Evolutionary conservation across 1,284 basidiomycete species (phyloP).

Genomic region (Cutaneotrichosporon sp.): DNA sequence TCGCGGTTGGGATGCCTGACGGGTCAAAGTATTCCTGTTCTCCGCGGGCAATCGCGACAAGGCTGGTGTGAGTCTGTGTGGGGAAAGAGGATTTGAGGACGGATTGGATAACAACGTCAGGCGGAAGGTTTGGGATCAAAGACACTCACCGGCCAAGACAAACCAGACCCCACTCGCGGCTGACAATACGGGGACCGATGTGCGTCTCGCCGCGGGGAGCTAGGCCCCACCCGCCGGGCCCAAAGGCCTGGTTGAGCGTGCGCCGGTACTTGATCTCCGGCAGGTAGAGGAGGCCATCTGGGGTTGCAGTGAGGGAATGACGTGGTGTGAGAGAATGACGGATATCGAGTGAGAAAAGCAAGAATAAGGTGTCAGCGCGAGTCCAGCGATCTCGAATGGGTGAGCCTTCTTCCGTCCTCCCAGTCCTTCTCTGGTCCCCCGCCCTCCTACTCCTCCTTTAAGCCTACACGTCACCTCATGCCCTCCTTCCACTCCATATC

Average conservation of each 20-base stretch:
- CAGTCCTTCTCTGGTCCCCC: not conserved
- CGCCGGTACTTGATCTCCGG: constrained; percentile 99
- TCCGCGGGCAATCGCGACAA: constrained; percentile 87
- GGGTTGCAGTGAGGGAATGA: no score
- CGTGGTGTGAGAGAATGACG: not conserved
- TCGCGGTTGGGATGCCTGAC: constrained; percentile 85
- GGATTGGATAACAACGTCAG: not conserved
- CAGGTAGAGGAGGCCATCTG: constrained; percentile 91
- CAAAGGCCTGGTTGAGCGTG: constrained; percentile 89
- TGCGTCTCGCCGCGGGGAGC: constrained; percentile 91
- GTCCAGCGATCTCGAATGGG: not conserved
- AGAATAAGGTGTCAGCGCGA: not conserved
- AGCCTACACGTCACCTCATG: no score
- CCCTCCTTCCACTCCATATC: not conserved
- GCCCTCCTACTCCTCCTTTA: not conserved
- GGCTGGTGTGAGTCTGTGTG: constrained; percentile 55
- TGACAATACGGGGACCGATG: constrained; percentile 83
- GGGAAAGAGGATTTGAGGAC: not conserved
- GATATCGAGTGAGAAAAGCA: constrained; percentile 1
- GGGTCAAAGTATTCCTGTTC: constrained; percentile 98
- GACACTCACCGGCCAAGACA: constrained; percentile 76
- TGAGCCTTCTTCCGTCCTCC: not conserved
- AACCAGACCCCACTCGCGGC: constrained; percentile 90
- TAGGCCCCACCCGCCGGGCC: constrained; percentile 95
- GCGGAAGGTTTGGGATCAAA: no score